A percentile compares a stretch with the other conserved stretches of the same genome.
Conservation (phyloP, 2,329 filamentous ascomycete genomes). For the Corynespora cassiicola region DNA sequence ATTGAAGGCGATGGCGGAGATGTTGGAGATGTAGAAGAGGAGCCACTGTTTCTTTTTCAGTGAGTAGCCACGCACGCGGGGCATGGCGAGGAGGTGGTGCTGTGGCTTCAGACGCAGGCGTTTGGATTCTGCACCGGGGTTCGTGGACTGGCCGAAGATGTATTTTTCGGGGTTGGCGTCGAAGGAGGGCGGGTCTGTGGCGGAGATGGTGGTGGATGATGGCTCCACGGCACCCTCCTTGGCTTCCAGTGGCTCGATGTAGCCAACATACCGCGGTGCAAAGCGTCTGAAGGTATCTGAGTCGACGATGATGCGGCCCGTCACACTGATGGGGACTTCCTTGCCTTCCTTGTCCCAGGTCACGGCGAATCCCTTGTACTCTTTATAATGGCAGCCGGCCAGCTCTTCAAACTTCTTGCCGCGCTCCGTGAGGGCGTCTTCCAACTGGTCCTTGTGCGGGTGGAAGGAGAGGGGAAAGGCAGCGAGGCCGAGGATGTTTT, state of each 20-base stretch:
- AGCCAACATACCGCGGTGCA: conserved; percentile 48
- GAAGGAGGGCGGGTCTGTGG: conserved; percentile 41
- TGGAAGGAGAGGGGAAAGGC: conserved; percentile 83
- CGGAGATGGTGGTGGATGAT: conserved; percentile 37
- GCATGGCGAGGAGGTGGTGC: conserved; percentile 79
- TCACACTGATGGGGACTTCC: conserved; percentile 62
- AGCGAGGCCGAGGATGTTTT: conserved; percentile 77
- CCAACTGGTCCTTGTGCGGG: conserved; percentile 69
- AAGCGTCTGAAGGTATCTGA: conserved; percentile 57
- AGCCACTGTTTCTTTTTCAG: conserved; percentile 90
- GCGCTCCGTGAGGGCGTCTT: conserved; percentile 72
- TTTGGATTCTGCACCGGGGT: conserved; percentile 21
- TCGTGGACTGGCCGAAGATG: conserved; percentile 35
- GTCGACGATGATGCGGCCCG: conserved; percentile 86
- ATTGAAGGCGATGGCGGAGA: conserved; percentile 84
- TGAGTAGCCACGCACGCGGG: conserved; percentile 82
- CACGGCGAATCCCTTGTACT: conserved; percentile 73
- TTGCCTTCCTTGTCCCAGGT: conserved; percentile 32
- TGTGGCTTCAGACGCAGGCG: conserved; percentile 73
- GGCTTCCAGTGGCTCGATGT: conserved; percentile 20
- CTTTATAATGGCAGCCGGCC: conserved; percentile 77
- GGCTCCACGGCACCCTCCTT: conserved; percentile 23
- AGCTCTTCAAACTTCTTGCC: conserved; percentile 82
- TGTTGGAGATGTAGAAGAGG: conserved; percentile 78
- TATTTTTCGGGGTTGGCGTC: conserved; percentile 15